These are phyloP conservation scores for Glebionis coronaria DNA, from an alignment of 129 eudicot genomes.

Conservation along the genomic window DNA sequence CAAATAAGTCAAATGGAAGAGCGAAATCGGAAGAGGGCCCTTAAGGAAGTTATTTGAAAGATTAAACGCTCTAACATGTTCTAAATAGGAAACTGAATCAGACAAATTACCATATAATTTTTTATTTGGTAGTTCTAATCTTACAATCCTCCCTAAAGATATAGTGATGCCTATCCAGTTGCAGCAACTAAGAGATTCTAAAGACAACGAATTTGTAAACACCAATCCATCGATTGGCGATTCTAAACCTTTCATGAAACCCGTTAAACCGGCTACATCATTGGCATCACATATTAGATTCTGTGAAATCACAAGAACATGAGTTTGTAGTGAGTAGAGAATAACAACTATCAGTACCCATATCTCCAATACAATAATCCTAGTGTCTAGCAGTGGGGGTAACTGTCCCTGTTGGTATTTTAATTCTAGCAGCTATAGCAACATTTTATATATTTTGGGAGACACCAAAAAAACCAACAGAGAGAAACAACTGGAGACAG, in stretches of 20 bases:
- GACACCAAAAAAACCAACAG: no score
- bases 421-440: no score
- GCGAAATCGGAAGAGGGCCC: constrained; percentile 41
- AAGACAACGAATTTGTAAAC: constrained; percentile 20
- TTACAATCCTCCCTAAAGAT: constrained; percentile 43
- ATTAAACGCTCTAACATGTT: constrained; percentile 51
- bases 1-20: constrained; percentile 37
- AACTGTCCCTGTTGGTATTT: no score
- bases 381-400: no score
- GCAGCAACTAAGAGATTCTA: constrained; percentile 44
- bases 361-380: background rate
- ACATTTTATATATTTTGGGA: no score
- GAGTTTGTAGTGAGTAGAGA: background rate
- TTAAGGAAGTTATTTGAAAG: constrained; percentile 47
- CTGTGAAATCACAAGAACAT: constrained; percentile 7
- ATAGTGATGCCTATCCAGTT: constrained; percentile 51
- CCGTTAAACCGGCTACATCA: constrained; percentile 37
- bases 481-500: no score
- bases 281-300: constrained; percentile 29
- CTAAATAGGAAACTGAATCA: constrained; percentile 43
- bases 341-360: background rate
- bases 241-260: background rate
- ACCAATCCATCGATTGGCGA: constrained; percentile 27
- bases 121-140: constrained; percentile 37
- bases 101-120: constrained; percentile 40